Base-by-base conservation (phyloP, 225 moss, liverwort and hornwort species). In the Sphagnum tenellum region DNA sequence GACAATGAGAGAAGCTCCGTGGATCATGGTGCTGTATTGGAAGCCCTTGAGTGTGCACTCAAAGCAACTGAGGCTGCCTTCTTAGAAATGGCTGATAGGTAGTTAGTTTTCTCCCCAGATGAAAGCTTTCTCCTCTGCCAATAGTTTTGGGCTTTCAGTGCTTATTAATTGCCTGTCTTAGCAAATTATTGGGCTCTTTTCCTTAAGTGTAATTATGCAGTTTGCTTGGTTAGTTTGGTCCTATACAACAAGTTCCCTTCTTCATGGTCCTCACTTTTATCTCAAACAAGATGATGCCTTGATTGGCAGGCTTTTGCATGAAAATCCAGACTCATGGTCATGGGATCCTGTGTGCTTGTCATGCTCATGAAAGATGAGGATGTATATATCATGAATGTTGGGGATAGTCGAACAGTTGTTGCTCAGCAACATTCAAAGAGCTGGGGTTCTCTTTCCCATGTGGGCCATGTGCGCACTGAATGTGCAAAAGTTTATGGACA, bases 331-430 rank as follows among this genome's bases (percentile, higher is more conserved):
- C 77, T 98, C 73, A 92, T 92, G 65, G 73, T 98, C 50, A 93
- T 98, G 96, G 96, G 96, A 50, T 98, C 96, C 14, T 98, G 96
- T 85, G 96, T 98, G 13, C 76, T 98, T 72, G 92, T 98, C 69
- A 98, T 98, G 96, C 81, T 98, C 55, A 98, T 98, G 96, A 98
- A 98, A 77, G 92, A 87, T 71, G 90, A 92, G 74, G 96, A 98
- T 76, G 87, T 98, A 81, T 98, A 98, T 79, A 92, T 98, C 82
- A 68, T 98, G 78, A 98, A 98, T 78, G 96, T 98, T 63, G 96
- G 96, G 67, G 96, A 98, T 71, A 98, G 96, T 64, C 88, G 96
- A 64, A 92, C 93, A n/a, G 76, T 98, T 71, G 70, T 98, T 68
- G 96, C 96, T 57, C 96, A 92, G 75, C 84, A 90, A 70, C 84